Evolutionary conservation across 352 stramenopile species (phyloP).

Genomic region (Globisporangium cederbergense): DNA sequence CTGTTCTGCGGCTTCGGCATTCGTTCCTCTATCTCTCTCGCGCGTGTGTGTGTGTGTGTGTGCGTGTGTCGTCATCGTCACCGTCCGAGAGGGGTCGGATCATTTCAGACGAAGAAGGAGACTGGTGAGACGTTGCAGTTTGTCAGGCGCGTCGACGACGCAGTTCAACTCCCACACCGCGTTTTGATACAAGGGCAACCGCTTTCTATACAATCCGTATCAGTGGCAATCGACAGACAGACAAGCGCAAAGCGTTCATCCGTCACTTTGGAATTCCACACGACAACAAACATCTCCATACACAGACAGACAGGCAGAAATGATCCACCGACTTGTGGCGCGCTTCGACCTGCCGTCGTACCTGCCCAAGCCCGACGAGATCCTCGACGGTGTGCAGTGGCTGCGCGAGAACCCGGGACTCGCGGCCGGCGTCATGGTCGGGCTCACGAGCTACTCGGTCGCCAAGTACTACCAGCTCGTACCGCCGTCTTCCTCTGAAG

Average conservation of each 20-base stretch:
- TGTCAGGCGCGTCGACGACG: conserved; percentile 20
- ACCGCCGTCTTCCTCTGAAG: not conserved
- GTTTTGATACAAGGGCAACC: not conserved
- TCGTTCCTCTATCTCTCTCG: not conserved
- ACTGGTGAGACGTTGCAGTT: conserved; percentile 11
- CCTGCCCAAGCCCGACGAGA: conserved; percentile 57
- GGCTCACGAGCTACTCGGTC: conserved; percentile 64
- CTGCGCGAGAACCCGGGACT: conserved; percentile 65
- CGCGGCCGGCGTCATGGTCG: conserved; percentile 57
- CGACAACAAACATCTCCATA: not conserved
- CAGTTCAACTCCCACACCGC: conserved; percentile 10
- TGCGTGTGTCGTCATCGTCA: conserved; percentile 6
- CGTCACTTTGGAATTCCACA: conserved; percentile 12
- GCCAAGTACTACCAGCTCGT: conserved; percentile 61
- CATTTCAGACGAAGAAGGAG: not conserved
- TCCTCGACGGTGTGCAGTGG: conserved; percentile 61
- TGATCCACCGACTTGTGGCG: conserved; percentile 37
- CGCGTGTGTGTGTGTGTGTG: too few relatives aligned
- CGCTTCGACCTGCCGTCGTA: conserved; percentile 53
- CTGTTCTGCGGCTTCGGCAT: conserved; percentile 1
- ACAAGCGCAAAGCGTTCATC: not conserved
- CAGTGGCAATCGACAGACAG: not conserved
- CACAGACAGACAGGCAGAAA: conserved; percentile 1
- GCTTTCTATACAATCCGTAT: conserved; percentile 1
- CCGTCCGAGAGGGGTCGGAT: not conserved